Evolutionary conservation across 2,329 filamentous ascomycete genomes (phyloP), one percentile per base, ranked within the genome.

Genomic region (Hymenoscyphus infarciens): DNA sequence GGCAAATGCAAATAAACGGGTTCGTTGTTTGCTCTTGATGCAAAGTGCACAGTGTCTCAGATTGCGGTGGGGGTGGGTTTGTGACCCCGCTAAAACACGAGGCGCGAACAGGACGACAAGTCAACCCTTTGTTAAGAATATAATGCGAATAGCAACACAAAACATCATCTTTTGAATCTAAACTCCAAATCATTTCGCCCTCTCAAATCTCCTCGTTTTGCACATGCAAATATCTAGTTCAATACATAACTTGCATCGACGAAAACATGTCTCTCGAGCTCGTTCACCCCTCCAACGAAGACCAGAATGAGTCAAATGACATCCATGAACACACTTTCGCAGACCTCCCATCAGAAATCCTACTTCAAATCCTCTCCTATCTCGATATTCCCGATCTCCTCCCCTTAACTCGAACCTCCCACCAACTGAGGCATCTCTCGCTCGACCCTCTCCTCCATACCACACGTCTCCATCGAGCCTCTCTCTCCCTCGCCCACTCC

Each of bases 381-480:
- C 74, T 81, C 49, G 71, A 81, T 11, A 74, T 80, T 16, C 74
- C 77, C n/a, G 79, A 81, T 63, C 74, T 81, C 19, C 74, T 80
- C 57, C 69, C 74, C 60, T 67, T 75, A 42, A 76, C 77, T 38
- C 75, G 79, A 64, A 69, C 67, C 61, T 69, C 68, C 27, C 87
- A 83, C 71, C 82, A 81, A 64, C 80, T 91, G 59, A 85, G 87
- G 66, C 73, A 75, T 53, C 80, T 91, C 57, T 86, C 85, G 27
- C 78, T 85, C 53, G 81, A 87, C 52, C 88, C 87, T n/a, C 79
- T 89, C 61, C 77, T 91, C 16, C 88, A 90, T 72, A 77, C 77
- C 60, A 78, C 82, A 66, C 87, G 88, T 56, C 82, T 89, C 22
- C 85, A 82, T 57, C 81, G 78, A 66, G 83, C 80, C 39, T 83